phyloP scores from a whole-genome alignment of 768 basidiomycete species.

The Amanita fuliginea region DNA sequence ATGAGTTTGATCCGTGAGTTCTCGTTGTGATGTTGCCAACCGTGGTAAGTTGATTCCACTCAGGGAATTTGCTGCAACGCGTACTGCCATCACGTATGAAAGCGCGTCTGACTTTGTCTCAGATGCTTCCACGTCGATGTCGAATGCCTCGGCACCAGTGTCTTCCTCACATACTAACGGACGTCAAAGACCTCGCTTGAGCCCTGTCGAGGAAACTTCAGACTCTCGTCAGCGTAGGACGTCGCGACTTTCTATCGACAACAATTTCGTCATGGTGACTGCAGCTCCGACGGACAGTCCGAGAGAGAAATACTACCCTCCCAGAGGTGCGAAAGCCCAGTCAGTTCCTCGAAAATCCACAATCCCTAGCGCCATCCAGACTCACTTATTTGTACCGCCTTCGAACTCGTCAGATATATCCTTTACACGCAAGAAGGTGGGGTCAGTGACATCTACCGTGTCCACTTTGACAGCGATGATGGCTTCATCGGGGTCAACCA shows the following conservation, averaged over 20 bases:
- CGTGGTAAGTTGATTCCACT: background rate
- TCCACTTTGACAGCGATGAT: slow-evolving; percentile 72
- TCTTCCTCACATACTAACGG: slow-evolving; percentile 34
- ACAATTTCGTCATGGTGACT: slow-evolving; percentile 46
- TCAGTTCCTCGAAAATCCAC: background rate
- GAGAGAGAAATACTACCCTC: slow-evolving; percentile 9
- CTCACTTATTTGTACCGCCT: slow-evolving; percentile 10
- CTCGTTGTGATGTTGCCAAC: background rate
- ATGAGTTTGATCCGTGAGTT: slow-evolving; percentile 78
- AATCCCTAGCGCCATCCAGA: background rate
- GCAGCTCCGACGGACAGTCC: slow-evolving; percentile 19
- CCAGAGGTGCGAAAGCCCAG: slow-evolving; percentile 8
- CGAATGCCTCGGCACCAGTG: slow-evolving; percentile 40
- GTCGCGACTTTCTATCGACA: slow-evolving; percentile 24
- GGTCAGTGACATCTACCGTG: slow-evolving; percentile 27
- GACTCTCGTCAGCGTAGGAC: slow-evolving; percentile 11
- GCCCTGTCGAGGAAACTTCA: slow-evolving; percentile 49
- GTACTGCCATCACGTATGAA: slow-evolving; percentile 41
- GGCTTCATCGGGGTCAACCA: slow-evolving; percentile 55
- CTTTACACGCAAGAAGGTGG: slow-evolving; percentile 45
- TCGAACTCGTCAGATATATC: slow-evolving; percentile 17
- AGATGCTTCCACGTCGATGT: slow-evolving; percentile 45
- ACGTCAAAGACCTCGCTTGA: slow-evolving; percentile 38
- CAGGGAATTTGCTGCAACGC: slow-evolving; percentile 63
- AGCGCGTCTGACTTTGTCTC: slow-evolving; percentile 57